These are phyloP conservation scores for Eutrema heterophyllum DNA, from an alignment of 345 rosid genomes.

Conservation along the genomic window DNA sequence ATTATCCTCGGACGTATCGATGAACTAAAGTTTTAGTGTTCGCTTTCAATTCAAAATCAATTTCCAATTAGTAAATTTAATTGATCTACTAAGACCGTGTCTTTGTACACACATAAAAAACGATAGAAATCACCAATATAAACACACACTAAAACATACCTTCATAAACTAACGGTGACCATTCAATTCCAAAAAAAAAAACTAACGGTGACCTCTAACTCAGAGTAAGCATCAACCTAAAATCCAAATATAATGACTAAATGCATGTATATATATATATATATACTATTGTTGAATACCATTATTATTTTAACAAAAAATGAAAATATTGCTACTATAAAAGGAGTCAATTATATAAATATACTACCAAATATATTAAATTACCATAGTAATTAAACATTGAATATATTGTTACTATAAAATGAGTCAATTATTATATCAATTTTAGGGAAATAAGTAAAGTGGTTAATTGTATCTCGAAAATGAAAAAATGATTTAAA, in stretches of 20 bases:
- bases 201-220: not conserved
- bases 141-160: not conserved
- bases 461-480: no score
- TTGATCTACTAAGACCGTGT: no score
- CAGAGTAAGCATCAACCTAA: not conserved
- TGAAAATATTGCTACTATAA: not conserved
- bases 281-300: not conserved
- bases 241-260: not conserved
- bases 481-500: no score
- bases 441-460: no score
- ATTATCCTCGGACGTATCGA: conserved; percentile 2
- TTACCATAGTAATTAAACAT: no score
- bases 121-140: not conserved
- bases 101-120: not conserved
- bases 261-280: not conserved
- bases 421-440: no score
- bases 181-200: no score
- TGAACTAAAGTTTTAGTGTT: not conserved
- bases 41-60: not conserved
- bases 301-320: no score
- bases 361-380: not conserved
- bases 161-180: not conserved
- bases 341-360: not conserved
- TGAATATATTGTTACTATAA: no score
- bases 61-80: no score